Conservation (phyloP, 768 basidiomycete genomes). For the Ramaria rubella region DNA sequence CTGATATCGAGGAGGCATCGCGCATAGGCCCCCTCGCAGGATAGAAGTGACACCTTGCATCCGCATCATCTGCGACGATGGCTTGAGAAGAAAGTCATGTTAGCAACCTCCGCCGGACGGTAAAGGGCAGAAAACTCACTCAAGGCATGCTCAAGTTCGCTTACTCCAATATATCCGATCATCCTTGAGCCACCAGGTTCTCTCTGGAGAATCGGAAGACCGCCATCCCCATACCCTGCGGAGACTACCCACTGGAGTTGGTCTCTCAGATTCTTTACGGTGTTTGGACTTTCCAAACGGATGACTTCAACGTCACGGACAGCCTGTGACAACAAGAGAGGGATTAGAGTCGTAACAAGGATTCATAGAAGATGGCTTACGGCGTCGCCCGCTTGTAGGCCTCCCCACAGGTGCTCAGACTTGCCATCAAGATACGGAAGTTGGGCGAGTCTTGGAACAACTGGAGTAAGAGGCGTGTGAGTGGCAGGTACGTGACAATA, state of each 20-base stretch:
- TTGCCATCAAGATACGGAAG: constrained; percentile 92
- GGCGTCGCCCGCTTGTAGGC: constrained; percentile 66
- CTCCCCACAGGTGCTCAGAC: constrained; percentile 84
- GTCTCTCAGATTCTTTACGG: constrained; percentile 66
- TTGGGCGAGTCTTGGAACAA: constrained; percentile 53
- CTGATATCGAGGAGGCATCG: constrained; percentile 14
- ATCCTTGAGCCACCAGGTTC: constrained; percentile 53
- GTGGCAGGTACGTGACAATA: neutral
- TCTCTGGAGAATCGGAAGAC: constrained; percentile 76
- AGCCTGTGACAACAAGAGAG: constrained; percentile 38
- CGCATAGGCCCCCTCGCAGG: neutral
- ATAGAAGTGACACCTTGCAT: constrained; percentile 63
- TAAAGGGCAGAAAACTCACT: constrained; percentile 40
- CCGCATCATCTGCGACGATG: constrained; percentile 67
- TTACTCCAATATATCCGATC: constrained; percentile 86
- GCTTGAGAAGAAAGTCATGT: constrained; percentile 34
- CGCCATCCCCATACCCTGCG: constrained; percentile 65
- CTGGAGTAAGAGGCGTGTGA: neutral
- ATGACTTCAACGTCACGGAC: constrained; percentile 65
- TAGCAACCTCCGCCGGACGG: neutral
- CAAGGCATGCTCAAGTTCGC: constrained; percentile 90
- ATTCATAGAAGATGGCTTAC: constrained; percentile 38
- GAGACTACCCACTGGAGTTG: constrained; percentile 54
- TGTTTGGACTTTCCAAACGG: constrained; percentile 64
- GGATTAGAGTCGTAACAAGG: neutral